Evolutionary conservation across 495 filamentous ascomycete species (phyloP), one percentile per base, ranked within the genome.

Genomic region (Hypoxylon crocopeplum): DNA sequence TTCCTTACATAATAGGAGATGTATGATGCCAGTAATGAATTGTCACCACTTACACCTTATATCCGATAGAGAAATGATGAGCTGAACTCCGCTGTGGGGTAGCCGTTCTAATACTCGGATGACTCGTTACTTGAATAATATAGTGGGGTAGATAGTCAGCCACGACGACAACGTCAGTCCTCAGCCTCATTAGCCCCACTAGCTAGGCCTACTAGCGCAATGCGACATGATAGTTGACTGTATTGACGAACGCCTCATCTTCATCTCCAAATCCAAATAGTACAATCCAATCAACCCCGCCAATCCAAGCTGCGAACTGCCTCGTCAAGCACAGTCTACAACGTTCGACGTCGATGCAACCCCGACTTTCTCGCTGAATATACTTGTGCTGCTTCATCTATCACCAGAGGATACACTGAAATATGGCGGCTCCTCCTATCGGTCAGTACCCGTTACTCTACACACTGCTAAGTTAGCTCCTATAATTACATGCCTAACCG

Each of bases 391-490:
- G 36, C 46, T 16, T 46, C 34, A n/a, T n/a, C n/a, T n/a, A 22
- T 20, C 21, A 33, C 21, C 20, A 37, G 53, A 48, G 45, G 45
- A 5, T 39, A 17, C 45, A 34, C 40, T 33, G 29, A 62, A 58
- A 19, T 21, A 70, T 70, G 68, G 59, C 68, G 54, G 64, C 68
- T 53, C 62, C 60, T 54, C 66, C 66, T 44, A 69, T 69, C 59
- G 66, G 66, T 69, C 20, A 58, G 66, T 69, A 34, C 16, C 42
- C 22, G 12, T 15, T 37, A 27, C 38, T 44, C 27, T 17, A 16
- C 42, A n/a, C 32, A n/a, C 16, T 37, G 21, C 11, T 19, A 22
- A 34, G 24, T 46, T 50, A 22, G 16, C 36, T 44, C 13, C 29
- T 30, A 20, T 13, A n/a, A n/a, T 15, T 25, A n/a, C 22, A 37